Evolutionary conservation across 1,284 basidiomycete species (phyloP), one percentile per base, ranked within the genome.

Genomic region (Porodaedalea pini): DNA sequence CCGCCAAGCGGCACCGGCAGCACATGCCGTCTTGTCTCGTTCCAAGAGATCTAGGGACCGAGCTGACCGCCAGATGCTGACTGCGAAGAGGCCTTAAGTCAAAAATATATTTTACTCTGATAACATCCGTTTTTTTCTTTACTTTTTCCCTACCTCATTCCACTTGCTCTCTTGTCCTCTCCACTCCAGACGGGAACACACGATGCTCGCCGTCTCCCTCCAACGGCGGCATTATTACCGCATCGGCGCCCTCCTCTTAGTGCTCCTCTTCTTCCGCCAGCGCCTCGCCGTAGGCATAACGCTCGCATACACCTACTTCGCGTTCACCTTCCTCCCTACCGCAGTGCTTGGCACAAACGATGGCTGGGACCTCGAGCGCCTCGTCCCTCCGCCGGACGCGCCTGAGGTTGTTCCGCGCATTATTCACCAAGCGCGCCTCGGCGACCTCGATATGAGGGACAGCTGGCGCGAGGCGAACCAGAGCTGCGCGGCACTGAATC

Each of bases 331-430:
- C 19, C 39, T 53, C 11, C 51, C 51, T 13, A 31, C 40, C 19
- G 51, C 51, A 10, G 51, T 53, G 8, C 40, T 53, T 7, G 51
- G 51, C 39, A 2, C 17, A 1, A 40, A 40, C 21, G 51, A 53
- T 44, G 51, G 51, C 17, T 53, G 51, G 51, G 51, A 53, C 40
- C 51, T 53, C 17, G 51, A 29, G 32, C 43, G 44, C 29, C 51
- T 53, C 51, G 23, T 53, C 40, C 2, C 39, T 29, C 51, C 51
- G 3, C 40, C 51, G 2, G 51, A 44, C 19, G 51, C 51, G 13
- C 51, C 51, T n/a, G 51, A 53, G 17, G n/a, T 53, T n/a, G 51
- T 53, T 19, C 51, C 51, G 4, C 51, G 51, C 27, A 53, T 53
- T 10, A 53, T 53, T 34, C 51, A 53, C n/a, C 51, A 53, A 32